Conservation (phyloP, 1,284 basidiomycete genomes). For the Ganoderma multipileum region DNA sequence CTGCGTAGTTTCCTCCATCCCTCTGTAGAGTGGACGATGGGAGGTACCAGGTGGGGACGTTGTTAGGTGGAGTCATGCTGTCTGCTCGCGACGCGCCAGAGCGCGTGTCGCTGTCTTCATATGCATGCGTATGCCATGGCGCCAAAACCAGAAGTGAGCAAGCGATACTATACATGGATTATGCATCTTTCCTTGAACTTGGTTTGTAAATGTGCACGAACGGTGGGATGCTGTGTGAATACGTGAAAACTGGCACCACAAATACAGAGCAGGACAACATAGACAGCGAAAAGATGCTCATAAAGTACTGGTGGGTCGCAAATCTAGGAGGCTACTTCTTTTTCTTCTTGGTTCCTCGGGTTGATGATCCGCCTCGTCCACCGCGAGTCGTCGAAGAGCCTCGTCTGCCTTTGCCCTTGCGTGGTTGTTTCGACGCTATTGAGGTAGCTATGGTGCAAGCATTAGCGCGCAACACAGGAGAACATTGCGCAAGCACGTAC, state of each 20-base stretch:
- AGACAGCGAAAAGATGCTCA: constrained; percentile 12
- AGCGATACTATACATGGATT: constrained; percentile 32
- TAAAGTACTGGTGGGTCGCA: background rate
- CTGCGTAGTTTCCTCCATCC: constrained; percentile 15
- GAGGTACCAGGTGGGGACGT: constrained; percentile 8
- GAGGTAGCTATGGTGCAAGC: constrained; percentile 25
- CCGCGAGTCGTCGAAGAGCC: constrained; percentile 30
- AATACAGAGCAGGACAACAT: constrained; percentile 22
- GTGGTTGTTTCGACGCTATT: constrained; percentile 28
- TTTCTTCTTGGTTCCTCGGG: constrained; percentile 35
- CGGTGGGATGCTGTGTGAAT: background rate
- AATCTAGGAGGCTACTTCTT: constrained; percentile 31
- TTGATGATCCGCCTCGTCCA: constrained; percentile 33
- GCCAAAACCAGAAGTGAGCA: constrained; percentile 32
- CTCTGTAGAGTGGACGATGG: constrained; percentile 14
- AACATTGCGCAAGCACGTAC: constrained; percentile 44
- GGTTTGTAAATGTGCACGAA: background rate
- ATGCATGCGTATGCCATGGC: constrained; percentile 43
- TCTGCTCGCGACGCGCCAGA: constrained; percentile 29
- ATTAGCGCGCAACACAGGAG: background rate
- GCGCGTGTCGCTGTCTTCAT: constrained; percentile 36
- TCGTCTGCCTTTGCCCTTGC: constrained; percentile 29
- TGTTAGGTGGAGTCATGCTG: constrained; percentile 28
- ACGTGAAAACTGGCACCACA: background rate
- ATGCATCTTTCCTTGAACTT: constrained; percentile 28